phyloP scores from a whole-genome alignment of 2,329 filamentous ascomycete species.

The Penicillium sumatraense region DNA sequence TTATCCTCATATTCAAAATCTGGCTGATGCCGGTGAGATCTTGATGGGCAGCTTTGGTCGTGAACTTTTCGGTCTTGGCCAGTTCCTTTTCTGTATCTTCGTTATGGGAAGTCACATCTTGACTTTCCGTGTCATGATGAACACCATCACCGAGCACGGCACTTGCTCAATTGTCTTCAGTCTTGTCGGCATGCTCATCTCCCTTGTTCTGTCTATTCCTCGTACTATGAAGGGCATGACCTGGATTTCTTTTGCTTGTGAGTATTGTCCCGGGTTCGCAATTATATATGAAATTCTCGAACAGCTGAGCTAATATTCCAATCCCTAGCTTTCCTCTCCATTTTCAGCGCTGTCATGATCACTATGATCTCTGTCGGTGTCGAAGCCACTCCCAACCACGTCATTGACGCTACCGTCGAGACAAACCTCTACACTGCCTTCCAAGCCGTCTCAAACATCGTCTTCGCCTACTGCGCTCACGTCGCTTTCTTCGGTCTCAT shows the following conservation, averaged over 20 bases:
- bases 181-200: slow-evolving; percentile 62
- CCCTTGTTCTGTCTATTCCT: slow-evolving; percentile 52
- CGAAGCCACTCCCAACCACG: slow-evolving; percentile 44
- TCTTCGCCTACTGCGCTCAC: slow-evolving; percentile 72
- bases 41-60: slow-evolving; percentile 65
- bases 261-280: too few species aligned
- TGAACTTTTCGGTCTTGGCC: slow-evolving; percentile 66
- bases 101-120: slow-evolving; percentile 72
- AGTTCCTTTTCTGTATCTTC: slow-evolving; percentile 68
- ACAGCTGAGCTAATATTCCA: background rate
- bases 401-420: slow-evolving; percentile 43
- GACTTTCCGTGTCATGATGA: slow-evolving; percentile 71
- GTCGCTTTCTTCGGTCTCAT: slow-evolving; percentile 71
- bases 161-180: slow-evolving; percentile 68
- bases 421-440: slow-evolving; percentile 61
- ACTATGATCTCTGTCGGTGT: slow-evolving; percentile 70
- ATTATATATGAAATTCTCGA: too few species aligned
- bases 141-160: slow-evolving; percentile 64
- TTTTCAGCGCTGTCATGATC: slow-evolving; percentile 66
- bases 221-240: slow-evolving; percentile 68
- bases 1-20: slow-evolving; percentile 65
- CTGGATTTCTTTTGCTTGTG: slow-evolving; percentile 59
- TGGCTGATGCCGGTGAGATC: slow-evolving; percentile 69
- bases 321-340: slow-evolving; percentile 63
- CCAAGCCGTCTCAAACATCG: slow-evolving; percentile 69